These are phyloP conservation scores for Hymenoscyphus albidus DNA, from an alignment of 2,329 filamentous ascomycete species.

Conservation along the genomic window DNA sequence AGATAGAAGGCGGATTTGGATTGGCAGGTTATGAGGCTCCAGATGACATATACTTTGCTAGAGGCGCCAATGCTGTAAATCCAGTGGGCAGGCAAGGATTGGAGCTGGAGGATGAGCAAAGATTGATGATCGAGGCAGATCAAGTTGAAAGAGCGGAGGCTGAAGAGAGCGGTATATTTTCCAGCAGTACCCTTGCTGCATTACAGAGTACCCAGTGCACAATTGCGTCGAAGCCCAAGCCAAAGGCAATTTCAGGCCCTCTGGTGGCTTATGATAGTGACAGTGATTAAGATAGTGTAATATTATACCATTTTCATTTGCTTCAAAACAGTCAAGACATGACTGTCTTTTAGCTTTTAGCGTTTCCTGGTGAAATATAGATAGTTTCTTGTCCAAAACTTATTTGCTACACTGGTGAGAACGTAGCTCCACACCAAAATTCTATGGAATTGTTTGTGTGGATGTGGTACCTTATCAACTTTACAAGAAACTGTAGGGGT, in stretches of 20 bases:
- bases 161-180: constrained; percentile 66
- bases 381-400: too few species aligned
- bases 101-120: constrained; percentile 61
- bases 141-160: constrained; percentile 40
- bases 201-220: constrained; percentile 58
- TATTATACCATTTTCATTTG: neutral
- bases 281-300: constrained; percentile 53
- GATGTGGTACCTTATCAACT: too few species aligned
- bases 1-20: constrained; percentile 84
- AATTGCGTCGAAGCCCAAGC: constrained; percentile 47
- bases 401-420: too few species aligned
- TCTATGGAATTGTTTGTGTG: too few species aligned
- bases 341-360: too few species aligned
- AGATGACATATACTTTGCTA: constrained; percentile 88
- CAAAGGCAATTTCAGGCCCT: constrained; percentile 59
- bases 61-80: constrained; percentile 66
- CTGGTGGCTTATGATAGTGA: constrained; percentile 89
- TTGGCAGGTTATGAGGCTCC: constrained; percentile 76
- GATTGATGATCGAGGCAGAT: constrained; percentile 49
- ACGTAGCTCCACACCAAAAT: too few species aligned
- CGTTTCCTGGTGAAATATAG: too few species aligned
- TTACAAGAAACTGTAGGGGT: too few species aligned
- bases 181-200: constrained; percentile 75
- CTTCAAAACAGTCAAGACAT: neutral
- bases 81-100: constrained; percentile 54